Conservation (phyloP, 2,329 filamentous ascomycete genomes). For the Cryoendolithus antarcticus region DNA sequence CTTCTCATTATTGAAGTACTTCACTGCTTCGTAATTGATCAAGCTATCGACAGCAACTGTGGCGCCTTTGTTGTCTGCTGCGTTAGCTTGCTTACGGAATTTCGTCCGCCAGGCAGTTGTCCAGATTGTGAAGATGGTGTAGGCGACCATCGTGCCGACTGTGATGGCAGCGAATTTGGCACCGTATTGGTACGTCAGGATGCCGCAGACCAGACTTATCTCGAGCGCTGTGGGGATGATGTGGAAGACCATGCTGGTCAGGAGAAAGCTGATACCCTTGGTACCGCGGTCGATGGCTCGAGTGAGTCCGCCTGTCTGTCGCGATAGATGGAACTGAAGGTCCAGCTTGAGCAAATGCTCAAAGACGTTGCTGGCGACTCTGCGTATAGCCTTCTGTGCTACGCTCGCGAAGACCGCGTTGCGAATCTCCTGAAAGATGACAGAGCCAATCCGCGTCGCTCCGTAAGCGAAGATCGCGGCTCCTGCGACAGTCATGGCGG, state of each 20-base stretch:
- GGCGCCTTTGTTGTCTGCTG: constrained; percentile 87
- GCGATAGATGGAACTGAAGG: constrained; percentile 82
- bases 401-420: constrained; percentile 97
- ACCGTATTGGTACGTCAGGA: constrained; percentile 92
- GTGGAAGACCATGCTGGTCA: constrained; percentile 98
- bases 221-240: constrained; percentile 87
- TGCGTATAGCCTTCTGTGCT: constrained; percentile 88
- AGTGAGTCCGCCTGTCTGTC: constrained; percentile 89
- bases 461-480: constrained; percentile 89
- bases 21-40: constrained; percentile 98
- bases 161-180: constrained; percentile 86
- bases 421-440: constrained; percentile 80
- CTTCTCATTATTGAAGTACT: constrained; percentile 98
- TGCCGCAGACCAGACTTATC: constrained; percentile 90
- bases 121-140: constrained; percentile 91
- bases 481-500: constrained; percentile 76
- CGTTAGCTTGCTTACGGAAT: constrained; percentile 88
- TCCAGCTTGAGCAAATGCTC: constrained; percentile 79
- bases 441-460: constrained; percentile 73
- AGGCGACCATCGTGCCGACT: constrained; percentile 77
- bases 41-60: constrained; percentile 92
- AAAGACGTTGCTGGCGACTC: constrained; percentile 85
- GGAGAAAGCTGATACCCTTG: constrained; percentile 92
- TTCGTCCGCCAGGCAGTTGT: constrained; percentile 97
- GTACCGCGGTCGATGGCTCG: constrained; percentile 92